phyloP scores from a whole-genome alignment of 768 basidiomycete species.

The Amylocystis lapponica region DNA sequence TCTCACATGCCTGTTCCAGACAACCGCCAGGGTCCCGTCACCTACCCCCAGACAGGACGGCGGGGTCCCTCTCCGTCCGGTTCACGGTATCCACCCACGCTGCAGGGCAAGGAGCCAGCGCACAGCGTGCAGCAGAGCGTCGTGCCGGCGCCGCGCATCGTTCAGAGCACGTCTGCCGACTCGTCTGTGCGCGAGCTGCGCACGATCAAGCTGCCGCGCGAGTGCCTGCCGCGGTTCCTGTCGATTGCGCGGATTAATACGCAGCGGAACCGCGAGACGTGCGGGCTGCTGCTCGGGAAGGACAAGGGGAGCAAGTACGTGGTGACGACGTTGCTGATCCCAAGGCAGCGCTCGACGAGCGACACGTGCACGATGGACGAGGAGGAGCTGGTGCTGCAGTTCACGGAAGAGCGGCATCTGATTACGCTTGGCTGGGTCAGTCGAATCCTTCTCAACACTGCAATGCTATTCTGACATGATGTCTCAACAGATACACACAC shows the following conservation, averaged over 20 bases:
- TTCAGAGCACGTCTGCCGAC: conserved; percentile 25
- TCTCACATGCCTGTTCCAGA: conserved; percentile 13
- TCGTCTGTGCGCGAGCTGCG: conserved; percentile 42
- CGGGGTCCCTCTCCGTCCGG: conserved; percentile 17
- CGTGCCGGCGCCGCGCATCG: conserved; percentile 17
- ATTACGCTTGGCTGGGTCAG: conserved; percentile 91
- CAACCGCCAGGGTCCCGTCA: conserved; percentile 11
- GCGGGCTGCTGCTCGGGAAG: conserved; percentile 78
- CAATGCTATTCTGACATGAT: background rate
- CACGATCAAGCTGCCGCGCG: conserved; percentile 62
- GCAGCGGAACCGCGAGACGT: conserved; percentile 74
- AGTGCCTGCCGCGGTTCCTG: conserved; percentile 71
- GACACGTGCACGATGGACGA: conserved; percentile 93
- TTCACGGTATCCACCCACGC: conserved; percentile 21
- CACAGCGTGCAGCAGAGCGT: conserved; percentile 20
- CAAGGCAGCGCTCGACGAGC: conserved; percentile 82
- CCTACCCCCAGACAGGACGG: conserved; percentile 12
- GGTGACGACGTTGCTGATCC: conserved; percentile 81
- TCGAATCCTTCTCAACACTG: conserved; percentile 7
- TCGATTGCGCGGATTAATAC: conserved; percentile 78
- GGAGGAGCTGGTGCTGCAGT: conserved; percentile 80
- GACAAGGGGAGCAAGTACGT: conserved; percentile 50
- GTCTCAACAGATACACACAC: conserved; percentile 78
- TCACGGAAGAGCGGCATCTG: conserved; percentile 74
- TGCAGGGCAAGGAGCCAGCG: conserved; percentile 22